Base-by-base conservation (phyloP, 306 rosid genomes). In the Pyrus communis region DNA sequence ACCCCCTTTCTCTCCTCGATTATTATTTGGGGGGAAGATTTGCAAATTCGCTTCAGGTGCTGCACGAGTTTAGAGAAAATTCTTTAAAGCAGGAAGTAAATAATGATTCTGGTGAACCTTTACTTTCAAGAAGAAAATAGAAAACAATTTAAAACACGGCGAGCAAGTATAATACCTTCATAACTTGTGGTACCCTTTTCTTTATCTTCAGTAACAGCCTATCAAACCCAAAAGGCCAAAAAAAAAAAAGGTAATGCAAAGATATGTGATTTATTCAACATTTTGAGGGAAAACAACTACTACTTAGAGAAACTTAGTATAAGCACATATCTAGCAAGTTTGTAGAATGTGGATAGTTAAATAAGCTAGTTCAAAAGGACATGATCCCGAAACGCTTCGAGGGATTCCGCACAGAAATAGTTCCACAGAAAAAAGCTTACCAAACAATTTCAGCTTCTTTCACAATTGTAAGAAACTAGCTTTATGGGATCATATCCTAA, bases 1-100 rank as follows among this genome's bases (percentile, higher is more conserved):
- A 3, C 77, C 81, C 71, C 93, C 91, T 74, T 82, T 82, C 70
- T 64, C 88, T 54, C 87, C 93, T 76, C 89, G 94, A 75, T 81
- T 84, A 77, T 80, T 83, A 65, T 54, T 87, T 46, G 98, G 96
- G 75, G 94, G 98, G 73, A 91, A 95, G 74, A 81, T 91, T 86
- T 95, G 96, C 97, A 92, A 43, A 65, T 80, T 92, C 55, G 96
- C 92, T 73, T 75, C 88, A 61, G 91, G 89, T 31, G 51, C 99
- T 92, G 81, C 86, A 74, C 52, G 57, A 77, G 31, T 52, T 45
- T 77, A 74, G 15, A 68, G n/a, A 46, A 40, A 68, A 60, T 22
- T 62, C 65, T 75, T 62, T 74, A 71, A 52, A 70, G 68, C 9
- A 51, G 33, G 51, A 62, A 43, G 23, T 21, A 65, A 46, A 40